Evolutionary conservation across 495 filamentous ascomycete species (phyloP).

Genomic region (Penicillium cosmopolitanum): DNA sequence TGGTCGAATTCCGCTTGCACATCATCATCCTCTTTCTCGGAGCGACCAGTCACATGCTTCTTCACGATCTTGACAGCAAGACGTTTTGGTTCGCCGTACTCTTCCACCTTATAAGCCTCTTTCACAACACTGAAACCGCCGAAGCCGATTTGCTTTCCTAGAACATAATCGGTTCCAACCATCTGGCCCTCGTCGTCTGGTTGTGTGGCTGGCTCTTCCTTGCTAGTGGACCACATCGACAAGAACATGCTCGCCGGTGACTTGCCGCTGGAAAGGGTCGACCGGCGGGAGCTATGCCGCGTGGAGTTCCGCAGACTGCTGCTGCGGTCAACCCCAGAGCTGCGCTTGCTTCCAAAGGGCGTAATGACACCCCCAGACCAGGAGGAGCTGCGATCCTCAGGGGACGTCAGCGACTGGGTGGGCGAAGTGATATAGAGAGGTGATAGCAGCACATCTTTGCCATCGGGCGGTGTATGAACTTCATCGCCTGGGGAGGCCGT

Average conservation of each 20-base stretch:
- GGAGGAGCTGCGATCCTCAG: constrained; percentile 49
- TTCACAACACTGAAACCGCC: constrained; percentile 75
- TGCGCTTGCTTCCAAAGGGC: constrained; percentile 49
- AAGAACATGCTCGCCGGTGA: constrained; percentile 63
- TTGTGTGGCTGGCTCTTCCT: constrained; percentile 46
- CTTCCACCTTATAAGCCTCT: constrained; percentile 70
- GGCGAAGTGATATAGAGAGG: constrained; percentile 54
- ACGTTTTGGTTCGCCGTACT: constrained; percentile 52
- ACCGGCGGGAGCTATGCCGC: constrained; percentile 47
- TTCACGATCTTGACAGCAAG: constrained; percentile 75
- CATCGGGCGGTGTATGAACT: constrained; percentile 54
- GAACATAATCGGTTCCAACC: constrained; percentile 71
- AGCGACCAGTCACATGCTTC: constrained; percentile 58
- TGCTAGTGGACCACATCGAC: constrained; percentile 54
- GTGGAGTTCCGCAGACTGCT: constrained; percentile 41
- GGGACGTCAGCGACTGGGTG: constrained; percentile 45
- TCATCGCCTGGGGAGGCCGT: constrained; percentile 58
- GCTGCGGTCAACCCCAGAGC: constrained; percentile 45
- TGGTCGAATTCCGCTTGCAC: constrained; percentile 76
- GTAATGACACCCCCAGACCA: constrained; percentile 49
- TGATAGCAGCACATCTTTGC: constrained; percentile 54
- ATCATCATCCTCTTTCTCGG: constrained; percentile 67
- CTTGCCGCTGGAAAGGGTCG: constrained; percentile 51
- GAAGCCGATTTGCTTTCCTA: constrained; percentile 70
- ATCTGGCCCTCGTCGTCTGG: constrained; percentile 77